A percentile compares a stretch with the other conserved stretches of the same genome.
phyloP scores from a whole-genome alignment of 352 stramenopile genomes.

The Paralagenidium karlingii region DNA sequence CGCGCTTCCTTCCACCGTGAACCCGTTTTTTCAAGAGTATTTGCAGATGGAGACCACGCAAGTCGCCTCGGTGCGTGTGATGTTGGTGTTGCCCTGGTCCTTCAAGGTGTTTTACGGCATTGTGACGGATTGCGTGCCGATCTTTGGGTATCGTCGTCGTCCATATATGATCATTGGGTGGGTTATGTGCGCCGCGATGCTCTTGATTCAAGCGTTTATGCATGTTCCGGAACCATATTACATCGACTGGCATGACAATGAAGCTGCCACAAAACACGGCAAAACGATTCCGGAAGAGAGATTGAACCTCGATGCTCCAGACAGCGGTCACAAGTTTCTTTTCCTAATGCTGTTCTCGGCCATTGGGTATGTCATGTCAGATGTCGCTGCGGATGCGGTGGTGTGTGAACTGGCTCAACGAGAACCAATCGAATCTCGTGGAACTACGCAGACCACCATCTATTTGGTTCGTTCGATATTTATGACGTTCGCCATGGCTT shows the following conservation, averaged over 20 bases:
- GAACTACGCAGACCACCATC: conserved; percentile 42
- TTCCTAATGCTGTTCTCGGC: conserved; percentile 36
- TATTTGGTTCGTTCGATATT: conserved; percentile 34
- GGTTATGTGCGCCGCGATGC: conserved; percentile 16
- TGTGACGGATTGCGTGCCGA: conserved; percentile 4
- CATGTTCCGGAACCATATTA: conserved; percentile 13
- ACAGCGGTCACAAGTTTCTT: conserved; percentile 3
- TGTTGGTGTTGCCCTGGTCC: conserved; percentile 18
- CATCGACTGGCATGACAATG: conserved; percentile 22
- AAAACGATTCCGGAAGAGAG: not conserved
- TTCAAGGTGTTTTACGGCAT: conserved; percentile 9
- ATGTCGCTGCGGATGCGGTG: conserved; percentile 48
- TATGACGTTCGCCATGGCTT: conserved; percentile 15
- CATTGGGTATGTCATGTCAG: conserved; percentile 50
- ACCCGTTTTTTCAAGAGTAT: conserved; percentile 38
- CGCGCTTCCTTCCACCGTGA: conserved; percentile 23
- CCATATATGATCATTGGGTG: conserved; percentile 9
- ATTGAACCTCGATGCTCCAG: conserved; percentile 3
- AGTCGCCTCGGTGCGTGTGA: conserved; percentile 11
- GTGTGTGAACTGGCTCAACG: conserved; percentile 63
- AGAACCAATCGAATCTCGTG: conserved; percentile 46
- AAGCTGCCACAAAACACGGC: not conserved
- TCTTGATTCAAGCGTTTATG: conserved; percentile 19
- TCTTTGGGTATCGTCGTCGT: conserved; percentile 6
- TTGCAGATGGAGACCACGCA: conserved; percentile 21